phyloP scores from a whole-genome alignment of 2,329 filamentous ascomycete genomes.

The Penicillium sp. region DNA sequence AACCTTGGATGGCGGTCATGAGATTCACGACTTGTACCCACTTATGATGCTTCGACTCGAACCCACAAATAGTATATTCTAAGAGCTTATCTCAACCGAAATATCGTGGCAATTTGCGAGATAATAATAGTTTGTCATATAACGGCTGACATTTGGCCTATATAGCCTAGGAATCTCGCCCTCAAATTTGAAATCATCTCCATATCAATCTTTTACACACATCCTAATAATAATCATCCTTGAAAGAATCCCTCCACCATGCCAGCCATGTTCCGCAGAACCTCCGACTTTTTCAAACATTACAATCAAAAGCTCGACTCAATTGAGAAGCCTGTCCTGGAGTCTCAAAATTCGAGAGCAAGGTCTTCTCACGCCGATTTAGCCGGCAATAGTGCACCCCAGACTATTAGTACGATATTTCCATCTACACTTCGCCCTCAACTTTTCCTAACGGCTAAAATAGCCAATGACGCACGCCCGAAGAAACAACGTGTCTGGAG shows the following conservation, averaged over 20 bases:
- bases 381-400: not conserved
- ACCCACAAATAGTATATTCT: not conserved
- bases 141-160: not conserved
- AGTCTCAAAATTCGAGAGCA: no score
- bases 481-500: conserved; percentile 3
- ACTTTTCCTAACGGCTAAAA: not conserved
- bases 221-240: no score
- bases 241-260: not conserved
- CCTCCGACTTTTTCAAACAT: conserved; percentile 5
- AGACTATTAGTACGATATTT: not conserved
- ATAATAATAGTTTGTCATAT: not conserved
- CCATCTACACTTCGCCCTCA: not conserved
- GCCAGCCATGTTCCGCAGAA: conserved; percentile 2
- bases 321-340: not conserved
- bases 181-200: not conserved
- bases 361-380: not conserved
- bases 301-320: not conserved
- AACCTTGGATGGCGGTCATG: not conserved
- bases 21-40: not conserved
- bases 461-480: not conserved
- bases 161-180: not conserved
- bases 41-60: not conserved
- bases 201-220: not conserved
- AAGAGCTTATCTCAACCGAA: not conserved
- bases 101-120: not conserved